Percentiles rank a stretch among this genome's conserved stretches.
These are phyloP conservation scores for Rhododendron ferrugineum DNA, from an alignment of 148 eudicot genomes.

Conservation along the genomic window DNA sequence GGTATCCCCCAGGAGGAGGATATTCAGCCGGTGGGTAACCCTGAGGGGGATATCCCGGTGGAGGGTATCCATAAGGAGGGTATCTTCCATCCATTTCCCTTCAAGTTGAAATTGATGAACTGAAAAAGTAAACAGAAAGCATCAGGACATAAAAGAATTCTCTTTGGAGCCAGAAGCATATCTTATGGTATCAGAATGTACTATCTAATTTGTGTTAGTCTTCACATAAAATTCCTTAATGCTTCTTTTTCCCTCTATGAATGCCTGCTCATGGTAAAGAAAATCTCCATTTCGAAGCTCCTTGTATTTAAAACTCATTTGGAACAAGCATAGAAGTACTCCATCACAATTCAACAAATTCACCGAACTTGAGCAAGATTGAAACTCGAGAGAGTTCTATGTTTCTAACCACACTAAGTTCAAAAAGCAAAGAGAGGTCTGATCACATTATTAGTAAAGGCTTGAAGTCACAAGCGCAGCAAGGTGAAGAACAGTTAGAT, in stretches of 20 bases:
- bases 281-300: not conserved
- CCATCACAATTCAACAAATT: not conserved
- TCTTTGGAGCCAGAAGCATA: not conserved
- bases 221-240: not conserved
- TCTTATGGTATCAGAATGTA: not conserved
- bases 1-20: slow-evolving; percentile 24
- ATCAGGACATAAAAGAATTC: not conserved
- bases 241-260: not conserved
- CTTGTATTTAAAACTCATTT: not conserved
- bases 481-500: not conserved
- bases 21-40: slow-evolving; percentile 21
- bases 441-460: not conserved
- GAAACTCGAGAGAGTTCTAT: not conserved
- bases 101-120: slow-evolving; percentile 16
- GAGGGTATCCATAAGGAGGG: slow-evolving; percentile 28
- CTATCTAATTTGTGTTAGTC: not conserved
- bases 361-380: too few relatives aligned
- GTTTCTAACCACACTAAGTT: not conserved
- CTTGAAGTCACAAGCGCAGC: not conserved
- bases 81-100: slow-evolving; percentile 30
- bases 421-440: not conserved
- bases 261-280: not conserved
- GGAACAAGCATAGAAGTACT: not conserved
- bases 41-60: slow-evolving; percentile 25
- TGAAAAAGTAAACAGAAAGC: not conserved